Evolutionary conservation across 768 basidiomycete genomes (phyloP).

Genomic region (Guyanaporus albipodus): DNA sequence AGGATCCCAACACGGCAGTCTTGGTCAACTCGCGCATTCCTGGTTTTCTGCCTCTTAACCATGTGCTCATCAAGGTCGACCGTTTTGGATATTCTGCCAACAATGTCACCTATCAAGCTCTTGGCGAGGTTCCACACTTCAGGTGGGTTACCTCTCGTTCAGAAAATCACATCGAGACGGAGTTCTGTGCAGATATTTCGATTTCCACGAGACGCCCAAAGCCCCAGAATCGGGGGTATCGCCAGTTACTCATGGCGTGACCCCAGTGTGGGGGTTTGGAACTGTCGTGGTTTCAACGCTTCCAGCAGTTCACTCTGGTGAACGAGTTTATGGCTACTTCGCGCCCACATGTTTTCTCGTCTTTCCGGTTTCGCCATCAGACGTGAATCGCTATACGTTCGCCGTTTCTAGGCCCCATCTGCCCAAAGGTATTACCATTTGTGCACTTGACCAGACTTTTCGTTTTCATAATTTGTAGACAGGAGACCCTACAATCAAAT

Average conservation of each 20-base stretch:
- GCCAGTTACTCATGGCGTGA: constrained; percentile 52
- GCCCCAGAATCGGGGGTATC: constrained; percentile 32
- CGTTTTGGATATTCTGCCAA: constrained; percentile 71
- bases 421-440: constrained; percentile 43
- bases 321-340: constrained; percentile 60
- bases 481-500: constrained; percentile 68
- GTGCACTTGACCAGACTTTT: not conserved
- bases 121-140: constrained; percentile 41
- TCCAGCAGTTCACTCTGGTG: constrained; percentile 45
- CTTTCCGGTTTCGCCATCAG: constrained; percentile 45
- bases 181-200: constrained; percentile 56
- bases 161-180: not conserved
- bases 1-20: constrained; percentile 26
- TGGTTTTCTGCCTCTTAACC: constrained; percentile 34
- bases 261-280: constrained; percentile 74
- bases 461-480: constrained; percentile 36
- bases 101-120: constrained; percentile 65
- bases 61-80: constrained; percentile 55
- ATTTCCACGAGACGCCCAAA: constrained; percentile 54
- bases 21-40: constrained; percentile 25
- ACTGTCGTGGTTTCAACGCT: constrained; percentile 50
- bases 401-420: constrained; percentile 59
- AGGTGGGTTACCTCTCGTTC: constrained; percentile 22
- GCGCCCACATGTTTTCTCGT: constrained; percentile 57
- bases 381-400: constrained; percentile 52